phyloP scores from a whole-genome alignment of 1,284 basidiomycete genomes.

The Ganoderma lucidum region DNA sequence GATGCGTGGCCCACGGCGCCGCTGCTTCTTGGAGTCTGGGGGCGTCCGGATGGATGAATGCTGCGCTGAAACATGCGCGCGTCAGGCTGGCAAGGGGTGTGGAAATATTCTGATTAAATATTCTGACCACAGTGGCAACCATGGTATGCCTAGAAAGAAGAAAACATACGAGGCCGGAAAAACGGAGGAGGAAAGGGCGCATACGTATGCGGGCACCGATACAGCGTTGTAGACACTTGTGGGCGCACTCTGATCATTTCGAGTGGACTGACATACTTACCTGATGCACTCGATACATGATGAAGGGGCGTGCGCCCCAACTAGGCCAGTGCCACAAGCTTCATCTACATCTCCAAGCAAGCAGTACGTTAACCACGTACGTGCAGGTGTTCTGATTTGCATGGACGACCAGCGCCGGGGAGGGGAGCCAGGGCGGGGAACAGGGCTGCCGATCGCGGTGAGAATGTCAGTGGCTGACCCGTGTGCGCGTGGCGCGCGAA shows the following conservation, averaged over 20 bases:
- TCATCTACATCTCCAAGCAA: conserved; percentile 1
- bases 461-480: neutral
- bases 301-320: neutral
- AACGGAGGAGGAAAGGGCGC: neutral
- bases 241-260: conserved; percentile 1
- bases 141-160: neutral
- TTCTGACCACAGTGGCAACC: neutral
- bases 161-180: neutral
- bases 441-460: neutral
- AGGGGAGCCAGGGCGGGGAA: neutral
- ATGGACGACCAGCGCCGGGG: neutral
- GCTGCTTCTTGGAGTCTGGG: neutral
- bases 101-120: conserved; percentile 4
- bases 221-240: conserved; percentile 9
- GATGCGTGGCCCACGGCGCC: neutral
- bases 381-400: neutral
- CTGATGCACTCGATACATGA: neutral
- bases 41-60: neutral
- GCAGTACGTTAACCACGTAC: neutral
- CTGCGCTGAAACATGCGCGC: neutral
- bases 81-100: neutral
- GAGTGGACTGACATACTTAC: conserved; percentile 1
- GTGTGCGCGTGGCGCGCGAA: neutral
- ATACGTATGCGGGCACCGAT: neutral
- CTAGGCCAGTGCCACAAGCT: neutral